These are phyloP conservation scores for Cyberlindnera misumaiensis DNA, from an alignment of 805 yeast species.

Conservation along the genomic window DNA sequence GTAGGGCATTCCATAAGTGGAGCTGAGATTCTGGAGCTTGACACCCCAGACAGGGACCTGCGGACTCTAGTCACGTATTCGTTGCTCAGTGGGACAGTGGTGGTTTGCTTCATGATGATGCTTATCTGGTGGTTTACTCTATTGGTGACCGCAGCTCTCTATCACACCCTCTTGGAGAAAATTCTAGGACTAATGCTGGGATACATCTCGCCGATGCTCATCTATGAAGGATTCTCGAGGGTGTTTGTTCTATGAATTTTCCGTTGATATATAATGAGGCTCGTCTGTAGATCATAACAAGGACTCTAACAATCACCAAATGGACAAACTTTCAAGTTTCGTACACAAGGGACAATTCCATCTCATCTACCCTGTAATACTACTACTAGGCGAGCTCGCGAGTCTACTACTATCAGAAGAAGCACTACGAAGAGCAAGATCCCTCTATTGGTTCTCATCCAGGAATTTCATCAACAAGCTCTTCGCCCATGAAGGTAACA, in stretches of 20 bases:
- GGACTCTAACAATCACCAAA: not conserved
- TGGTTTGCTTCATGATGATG: not conserved
- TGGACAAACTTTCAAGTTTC: not conserved
- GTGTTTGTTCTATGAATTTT: too few relatives aligned
- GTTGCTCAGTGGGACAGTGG: not conserved
- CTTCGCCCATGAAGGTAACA: conserved; percentile 11
- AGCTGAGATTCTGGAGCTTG: conserved; percentile 1
- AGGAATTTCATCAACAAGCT: conserved; percentile 6
- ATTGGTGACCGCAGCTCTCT: conserved; percentile 10
- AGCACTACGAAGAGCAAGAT: not conserved
- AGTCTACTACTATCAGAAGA: too few relatives aligned
- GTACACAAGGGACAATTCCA: conserved; percentile 2
- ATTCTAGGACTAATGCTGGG: conserved; percentile 7
- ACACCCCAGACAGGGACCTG: not conserved
- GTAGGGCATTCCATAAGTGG: not conserved
- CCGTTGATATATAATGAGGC: too few relatives aligned
- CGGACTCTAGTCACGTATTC: not conserved
- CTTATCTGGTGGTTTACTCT: conserved; percentile 11
- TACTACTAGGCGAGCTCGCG: conserved; percentile 1
- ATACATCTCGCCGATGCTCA: conserved; percentile 1
- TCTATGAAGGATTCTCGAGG: not conserved
- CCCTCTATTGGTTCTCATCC: conserved; percentile 12
- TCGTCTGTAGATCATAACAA: not conserved
- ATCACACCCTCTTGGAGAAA: conserved; percentile 11
- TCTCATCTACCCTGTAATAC: conserved; percentile 6